A percentile compares a stretch with the other conserved stretches of the same genome.
These are phyloP conservation scores for Xylaria palmicola DNA, from an alignment of 495 filamentous ascomycete species.

Conservation along the genomic window DNA sequence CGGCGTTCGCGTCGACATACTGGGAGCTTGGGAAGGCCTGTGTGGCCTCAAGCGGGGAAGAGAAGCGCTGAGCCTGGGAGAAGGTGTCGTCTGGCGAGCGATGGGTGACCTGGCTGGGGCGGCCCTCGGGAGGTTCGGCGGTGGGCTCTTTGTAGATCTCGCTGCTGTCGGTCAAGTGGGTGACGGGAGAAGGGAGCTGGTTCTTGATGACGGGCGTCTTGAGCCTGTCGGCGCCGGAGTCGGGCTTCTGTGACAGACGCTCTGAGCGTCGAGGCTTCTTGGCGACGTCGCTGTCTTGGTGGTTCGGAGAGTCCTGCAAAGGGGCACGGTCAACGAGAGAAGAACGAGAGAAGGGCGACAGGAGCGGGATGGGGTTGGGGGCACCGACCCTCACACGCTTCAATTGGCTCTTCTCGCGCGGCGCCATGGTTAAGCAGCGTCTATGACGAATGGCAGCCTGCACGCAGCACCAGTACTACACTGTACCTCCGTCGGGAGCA, in stretches of 20 bases:
- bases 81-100: constrained; percentile 44
- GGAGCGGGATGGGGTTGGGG: constrained; percentile 22
- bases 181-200: constrained; percentile 78
- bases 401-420: constrained; percentile 56
- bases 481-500: neutral
- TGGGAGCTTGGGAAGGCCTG: constrained; percentile 78
- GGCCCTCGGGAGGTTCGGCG: constrained; percentile 65
- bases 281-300: constrained; percentile 43
- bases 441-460: neutral
- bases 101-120: constrained; percentile 56
- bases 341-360: too few relatives aligned
- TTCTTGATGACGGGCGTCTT: constrained; percentile 61
- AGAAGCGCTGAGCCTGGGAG: constrained; percentile 48
- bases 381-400: constrained; percentile 49
- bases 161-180: constrained; percentile 57
- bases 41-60: constrained; percentile 57
- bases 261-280: constrained; percentile 71
- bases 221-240: constrained; percentile 40
- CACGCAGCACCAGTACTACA: neutral
- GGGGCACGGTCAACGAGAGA: constrained; percentile 8
- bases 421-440: constrained; percentile 49
- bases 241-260: constrained; percentile 51
- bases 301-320: constrained; percentile 44
- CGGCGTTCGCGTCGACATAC: constrained; percentile 70
- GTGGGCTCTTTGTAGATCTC: constrained; percentile 69